These are phyloP conservation scores for Chimonanthus salicifolius DNA, from an alignment of 164 flowering plant species.

Conservation along the genomic window DNA sequence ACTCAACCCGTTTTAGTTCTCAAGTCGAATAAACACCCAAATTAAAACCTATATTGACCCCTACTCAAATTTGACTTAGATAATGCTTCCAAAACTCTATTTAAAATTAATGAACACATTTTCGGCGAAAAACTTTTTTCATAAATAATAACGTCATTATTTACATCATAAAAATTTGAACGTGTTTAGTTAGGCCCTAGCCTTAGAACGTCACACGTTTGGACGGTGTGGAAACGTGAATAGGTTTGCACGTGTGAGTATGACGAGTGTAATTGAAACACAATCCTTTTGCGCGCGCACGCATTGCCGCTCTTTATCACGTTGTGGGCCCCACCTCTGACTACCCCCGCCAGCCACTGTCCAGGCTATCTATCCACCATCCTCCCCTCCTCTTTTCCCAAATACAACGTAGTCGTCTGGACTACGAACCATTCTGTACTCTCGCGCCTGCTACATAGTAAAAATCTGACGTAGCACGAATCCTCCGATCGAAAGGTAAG, in stretches of 20 bases:
- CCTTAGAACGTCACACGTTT: not conserved
- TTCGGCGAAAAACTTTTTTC: not conserved
- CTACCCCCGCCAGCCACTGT: not conserved
- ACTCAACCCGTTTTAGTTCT: too few relatives aligned
- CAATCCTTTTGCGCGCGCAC: not conserved
- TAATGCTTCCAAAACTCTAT: too few relatives aligned
- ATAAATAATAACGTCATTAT: not conserved
- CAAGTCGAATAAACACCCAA: too few relatives aligned
- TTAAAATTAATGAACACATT: too few relatives aligned
- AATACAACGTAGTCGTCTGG: not conserved
- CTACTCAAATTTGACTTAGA: too few relatives aligned
- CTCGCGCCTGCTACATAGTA: not conserved
- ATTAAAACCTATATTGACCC: too few relatives aligned
- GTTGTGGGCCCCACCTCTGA: slow-evolving; percentile 1
- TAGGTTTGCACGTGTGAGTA: not conserved
- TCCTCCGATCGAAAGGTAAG: too few relatives aligned
- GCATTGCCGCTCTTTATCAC: not conserved
- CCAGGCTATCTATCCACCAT: not conserved
- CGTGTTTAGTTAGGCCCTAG: not conserved
- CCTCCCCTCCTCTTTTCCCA: not conserved
- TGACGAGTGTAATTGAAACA: not conserved
- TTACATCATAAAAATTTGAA: not conserved
- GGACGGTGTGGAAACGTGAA: not conserved
- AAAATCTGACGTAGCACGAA: too few relatives aligned
- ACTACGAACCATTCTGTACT: not conserved